Conservation (phyloP, 257 asterid species). For the Salvia rosmarinus region DNA sequence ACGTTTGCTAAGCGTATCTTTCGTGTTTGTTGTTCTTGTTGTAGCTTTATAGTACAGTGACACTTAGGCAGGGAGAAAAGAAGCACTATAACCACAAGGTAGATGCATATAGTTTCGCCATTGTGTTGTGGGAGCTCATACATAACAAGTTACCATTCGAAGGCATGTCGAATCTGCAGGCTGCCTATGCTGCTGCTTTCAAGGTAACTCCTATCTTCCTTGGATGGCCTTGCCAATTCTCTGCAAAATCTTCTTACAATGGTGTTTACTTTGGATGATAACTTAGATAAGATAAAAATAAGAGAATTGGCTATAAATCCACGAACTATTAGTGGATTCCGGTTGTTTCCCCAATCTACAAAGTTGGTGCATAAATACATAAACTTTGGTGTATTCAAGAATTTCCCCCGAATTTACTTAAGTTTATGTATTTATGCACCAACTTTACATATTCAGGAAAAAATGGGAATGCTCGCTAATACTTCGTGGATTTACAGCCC, state of each 20-base stretch:
- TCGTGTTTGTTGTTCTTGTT: conserved; percentile 14
- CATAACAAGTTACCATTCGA: conserved; percentile 82
- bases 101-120: conserved; percentile 96
- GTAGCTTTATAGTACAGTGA: conserved; percentile 95
- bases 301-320: too few species aligned
- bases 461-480: too few species aligned
- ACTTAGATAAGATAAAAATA: too few species aligned
- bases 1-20: conserved; percentile 10
- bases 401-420: too few species aligned
- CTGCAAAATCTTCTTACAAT: not conserved
- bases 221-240: not conserved
- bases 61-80: conserved; percentile 96
- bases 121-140: conserved; percentile 96
- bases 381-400: too few species aligned
- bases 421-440: too few species aligned
- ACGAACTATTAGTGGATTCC: too few species aligned
- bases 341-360: too few species aligned
- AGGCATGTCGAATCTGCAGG: conserved; percentile 98
- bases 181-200: conserved; percentile 98
- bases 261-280: too few species aligned
- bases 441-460: too few species aligned
- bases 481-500: too few species aligned
- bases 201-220: conserved; percentile 46
- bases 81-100: conserved; percentile 97
- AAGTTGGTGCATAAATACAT: too few species aligned